These are phyloP conservation scores for Bacterosira constricta DNA, from an alignment of 108 stramenopile species.

Conservation along the genomic window DNA sequence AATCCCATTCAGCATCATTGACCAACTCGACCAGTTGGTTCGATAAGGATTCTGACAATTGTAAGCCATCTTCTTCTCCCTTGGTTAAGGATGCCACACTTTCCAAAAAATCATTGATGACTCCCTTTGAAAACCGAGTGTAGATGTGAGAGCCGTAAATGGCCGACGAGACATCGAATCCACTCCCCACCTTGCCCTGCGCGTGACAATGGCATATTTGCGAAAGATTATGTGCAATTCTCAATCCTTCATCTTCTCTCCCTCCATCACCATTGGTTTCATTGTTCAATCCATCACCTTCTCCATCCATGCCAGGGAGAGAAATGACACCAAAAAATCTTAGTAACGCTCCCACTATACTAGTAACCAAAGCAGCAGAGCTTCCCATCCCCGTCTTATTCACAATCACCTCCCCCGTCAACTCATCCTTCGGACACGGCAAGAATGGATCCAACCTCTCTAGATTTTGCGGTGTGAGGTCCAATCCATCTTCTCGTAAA, in stretches of 20 bases:
- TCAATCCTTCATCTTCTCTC: slow-evolving; percentile 26
- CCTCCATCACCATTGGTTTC: background rate
- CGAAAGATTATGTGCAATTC: slow-evolving; percentile 84
- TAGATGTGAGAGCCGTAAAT: slow-evolving; percentile 91
- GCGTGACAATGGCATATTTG: slow-evolving; percentile 94
- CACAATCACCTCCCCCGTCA: slow-evolving; percentile 58
- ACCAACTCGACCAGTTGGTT: slow-evolving; percentile 25
- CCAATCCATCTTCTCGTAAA: slow-evolving; percentile 51
- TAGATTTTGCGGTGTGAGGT: slow-evolving; percentile 67
- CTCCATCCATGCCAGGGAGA: background rate
- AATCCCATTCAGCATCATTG: slow-evolving; percentile 56
- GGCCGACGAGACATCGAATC: slow-evolving; percentile 95
- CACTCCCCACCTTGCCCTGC: slow-evolving; percentile 97
- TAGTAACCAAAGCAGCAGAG: slow-evolving; percentile 90
- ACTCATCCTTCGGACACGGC: slow-evolving; percentile 65
- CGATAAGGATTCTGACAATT: slow-evolving; percentile 6
- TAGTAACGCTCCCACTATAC: slow-evolving; percentile 82
- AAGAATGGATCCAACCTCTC: slow-evolving; percentile 75
- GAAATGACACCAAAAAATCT: slow-evolving; percentile 42
- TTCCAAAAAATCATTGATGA: slow-evolving; percentile 65
- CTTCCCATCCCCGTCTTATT: slow-evolving; percentile 95
- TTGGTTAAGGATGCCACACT: slow-evolving; percentile 43
- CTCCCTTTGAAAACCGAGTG: slow-evolving; percentile 71
- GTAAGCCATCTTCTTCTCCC: slow-evolving; percentile 10
- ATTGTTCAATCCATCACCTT: background rate